Conservation (phyloP, 139 green algal genomes). For the Diplosphaera chodatii region DNA sequence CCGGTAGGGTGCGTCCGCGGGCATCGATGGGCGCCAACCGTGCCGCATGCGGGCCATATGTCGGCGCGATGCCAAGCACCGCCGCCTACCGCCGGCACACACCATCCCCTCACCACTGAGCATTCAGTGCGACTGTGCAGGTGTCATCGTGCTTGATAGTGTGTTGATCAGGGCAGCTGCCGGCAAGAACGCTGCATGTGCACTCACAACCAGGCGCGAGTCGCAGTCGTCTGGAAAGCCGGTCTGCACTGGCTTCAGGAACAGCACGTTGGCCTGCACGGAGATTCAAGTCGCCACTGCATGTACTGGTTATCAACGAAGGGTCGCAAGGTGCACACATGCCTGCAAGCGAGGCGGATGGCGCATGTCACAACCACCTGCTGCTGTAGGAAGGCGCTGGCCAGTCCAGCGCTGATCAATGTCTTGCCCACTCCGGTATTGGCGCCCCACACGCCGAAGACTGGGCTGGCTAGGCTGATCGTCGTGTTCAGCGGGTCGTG, state of each 20-base stretch:
- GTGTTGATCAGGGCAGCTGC: too few relatives aligned
- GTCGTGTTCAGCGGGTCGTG: not conserved
- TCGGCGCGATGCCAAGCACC: conserved; percentile 16
- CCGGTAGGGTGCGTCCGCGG: not conserved
- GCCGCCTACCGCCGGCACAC: too few relatives aligned
- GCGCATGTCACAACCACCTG: conserved; percentile 10
- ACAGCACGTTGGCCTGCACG: conserved; percentile 63
- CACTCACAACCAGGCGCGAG: conserved; percentile 55
- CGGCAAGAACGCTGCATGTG: too few relatives aligned
- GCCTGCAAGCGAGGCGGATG: too few relatives aligned
- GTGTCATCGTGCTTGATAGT: too few relatives aligned
- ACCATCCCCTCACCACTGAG: too few relatives aligned
- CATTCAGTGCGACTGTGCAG: too few relatives aligned
- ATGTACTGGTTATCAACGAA: too few relatives aligned
- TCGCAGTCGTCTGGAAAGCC: conserved; percentile 84
- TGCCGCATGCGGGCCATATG: not conserved
- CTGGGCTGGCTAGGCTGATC: conserved; percentile 13
- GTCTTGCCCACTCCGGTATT: conserved; percentile 97
- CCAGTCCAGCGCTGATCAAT: conserved; percentile 73
- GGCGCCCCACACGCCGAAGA: conserved; percentile 78
- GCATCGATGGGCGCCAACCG: not conserved
- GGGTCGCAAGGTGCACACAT: too few relatives aligned
- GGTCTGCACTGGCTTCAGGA: conserved; percentile 95
- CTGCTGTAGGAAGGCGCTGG: conserved; percentile 18
- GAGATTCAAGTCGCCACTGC: too few relatives aligned